phyloP scores from a whole-genome alignment of 2,329 filamentous ascomycete species.

The Colletotrichum kahawae region DNA sequence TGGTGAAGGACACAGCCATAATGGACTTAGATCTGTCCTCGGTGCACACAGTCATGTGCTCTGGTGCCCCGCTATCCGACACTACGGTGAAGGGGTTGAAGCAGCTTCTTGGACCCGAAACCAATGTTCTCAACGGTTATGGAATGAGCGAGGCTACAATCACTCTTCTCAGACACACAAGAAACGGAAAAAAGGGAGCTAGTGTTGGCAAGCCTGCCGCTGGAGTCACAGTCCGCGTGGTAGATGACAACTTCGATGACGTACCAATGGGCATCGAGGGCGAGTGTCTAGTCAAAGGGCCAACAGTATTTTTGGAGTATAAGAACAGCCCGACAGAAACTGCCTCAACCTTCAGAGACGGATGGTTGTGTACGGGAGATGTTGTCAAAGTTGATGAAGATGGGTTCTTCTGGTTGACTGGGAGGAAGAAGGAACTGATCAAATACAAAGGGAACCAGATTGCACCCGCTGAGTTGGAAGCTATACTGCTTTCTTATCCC shows the following conservation, averaged over 20 bases:
- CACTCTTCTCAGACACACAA: conserved; percentile 24
- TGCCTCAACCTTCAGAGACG: conserved; percentile 28
- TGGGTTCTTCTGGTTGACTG: conserved; percentile 34
- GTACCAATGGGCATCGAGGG: neutral
- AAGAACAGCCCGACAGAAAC: neutral
- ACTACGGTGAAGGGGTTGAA: conserved; percentile 22
- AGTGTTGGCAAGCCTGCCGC: neutral
- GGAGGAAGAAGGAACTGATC: conserved; percentile 36
- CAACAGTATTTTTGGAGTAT: neutral
- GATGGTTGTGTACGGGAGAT: conserved; percentile 36
- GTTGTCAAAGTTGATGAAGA: conserved; percentile 30
- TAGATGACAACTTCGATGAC: neutral
- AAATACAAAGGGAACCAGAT: conserved; percentile 37
- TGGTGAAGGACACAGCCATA: conserved; percentile 25
- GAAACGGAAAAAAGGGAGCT: conserved; percentile 18
- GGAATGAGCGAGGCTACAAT: conserved; percentile 29
- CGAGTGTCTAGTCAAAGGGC: neutral
- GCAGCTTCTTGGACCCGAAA: conserved; percentile 11
- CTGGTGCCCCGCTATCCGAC: conserved; percentile 11
- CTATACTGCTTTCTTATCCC: conserved; percentile 5
- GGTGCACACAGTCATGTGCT: neutral
- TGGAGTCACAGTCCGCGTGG: neutral
- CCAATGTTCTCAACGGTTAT: conserved; percentile 27
- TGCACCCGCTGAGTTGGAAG: conserved; percentile 36
- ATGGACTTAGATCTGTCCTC: neutral